These are phyloP conservation scores for Jimgerdemannia flammicorona DNA, from an alignment of 192 early-diverging fungal genomes.

Conservation along the genomic window DNA sequence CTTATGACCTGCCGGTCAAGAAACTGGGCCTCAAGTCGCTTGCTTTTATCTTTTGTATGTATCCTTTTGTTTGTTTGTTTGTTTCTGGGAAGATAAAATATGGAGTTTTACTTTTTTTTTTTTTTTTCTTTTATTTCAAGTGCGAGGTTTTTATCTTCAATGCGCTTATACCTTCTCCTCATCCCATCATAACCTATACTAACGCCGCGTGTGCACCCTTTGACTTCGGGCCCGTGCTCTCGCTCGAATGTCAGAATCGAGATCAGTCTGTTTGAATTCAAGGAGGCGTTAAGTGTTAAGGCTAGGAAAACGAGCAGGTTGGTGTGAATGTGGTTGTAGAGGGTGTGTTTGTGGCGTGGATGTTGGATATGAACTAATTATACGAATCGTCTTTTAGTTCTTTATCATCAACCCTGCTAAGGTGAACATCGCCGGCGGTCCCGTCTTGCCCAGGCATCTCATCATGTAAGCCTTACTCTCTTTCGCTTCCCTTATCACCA, in stretches of 20 bases:
- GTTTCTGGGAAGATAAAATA: too few relatives aligned
- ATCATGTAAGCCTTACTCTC: slow-evolving; percentile 48
- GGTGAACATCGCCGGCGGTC: slow-evolving; percentile 80
- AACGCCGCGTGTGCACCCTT: slow-evolving; percentile 80
- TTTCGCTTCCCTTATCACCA: not conserved
- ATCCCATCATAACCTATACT: too few relatives aligned
- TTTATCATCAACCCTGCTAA: slow-evolving; percentile 65
- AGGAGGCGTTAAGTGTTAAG: slow-evolving; percentile 94
- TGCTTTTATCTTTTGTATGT: slow-evolving; percentile 70
- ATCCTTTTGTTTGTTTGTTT: too few relatives aligned
- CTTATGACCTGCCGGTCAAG: slow-evolving; percentile 74
- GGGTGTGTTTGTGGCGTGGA: not conserved
- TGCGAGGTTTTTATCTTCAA: too few relatives aligned
- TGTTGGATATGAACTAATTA: not conserved
- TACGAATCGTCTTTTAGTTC: slow-evolving; percentile 25
- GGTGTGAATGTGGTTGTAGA: not conserved
- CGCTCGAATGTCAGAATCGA: slow-evolving; percentile 72
- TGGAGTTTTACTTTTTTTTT: too few relatives aligned
- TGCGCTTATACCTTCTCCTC: too few relatives aligned
- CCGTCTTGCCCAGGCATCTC: slow-evolving; percentile 78
- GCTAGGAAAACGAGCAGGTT: slow-evolving; percentile 86
- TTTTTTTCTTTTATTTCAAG: too few relatives aligned
- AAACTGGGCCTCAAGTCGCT: slow-evolving; percentile 79
- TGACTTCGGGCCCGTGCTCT: slow-evolving; percentile 94
- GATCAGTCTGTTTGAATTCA: slow-evolving; percentile 92